phyloP scores from a whole-genome alignment of 1,139 yeast genomes.

The Candida freyschussii region DNA sequence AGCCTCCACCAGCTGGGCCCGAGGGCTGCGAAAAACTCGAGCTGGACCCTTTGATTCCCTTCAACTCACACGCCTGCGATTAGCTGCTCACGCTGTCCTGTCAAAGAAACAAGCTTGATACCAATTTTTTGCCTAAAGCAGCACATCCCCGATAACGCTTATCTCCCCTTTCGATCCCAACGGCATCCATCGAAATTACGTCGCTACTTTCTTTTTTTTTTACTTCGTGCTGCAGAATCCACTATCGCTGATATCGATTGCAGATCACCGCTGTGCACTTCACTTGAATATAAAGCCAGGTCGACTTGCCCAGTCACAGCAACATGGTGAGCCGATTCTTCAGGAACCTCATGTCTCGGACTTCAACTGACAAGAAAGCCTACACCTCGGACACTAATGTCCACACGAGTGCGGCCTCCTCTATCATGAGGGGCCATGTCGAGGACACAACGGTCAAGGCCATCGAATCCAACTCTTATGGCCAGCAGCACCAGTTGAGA shows the following conservation, averaged over 20 bases:
- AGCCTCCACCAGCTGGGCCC: not conserved
- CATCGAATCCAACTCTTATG: slow-evolving; percentile 16
- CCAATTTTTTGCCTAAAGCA: slow-evolving; percentile 2
- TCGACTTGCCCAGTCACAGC: not conserved
- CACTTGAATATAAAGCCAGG: not conserved
- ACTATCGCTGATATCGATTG: too few relatives aligned
- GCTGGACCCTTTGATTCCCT: too few relatives aligned
- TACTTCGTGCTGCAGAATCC: too few relatives aligned
- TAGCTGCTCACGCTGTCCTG: not conserved
- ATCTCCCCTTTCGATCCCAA: not conserved
- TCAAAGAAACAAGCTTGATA: not conserved
- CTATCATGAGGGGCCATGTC: slow-evolving; percentile 10
- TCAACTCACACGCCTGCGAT: too few relatives aligned
- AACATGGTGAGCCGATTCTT: slow-evolving; percentile 5
- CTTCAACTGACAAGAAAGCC: slow-evolving; percentile 9
- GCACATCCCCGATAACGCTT: not conserved
- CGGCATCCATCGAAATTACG: not conserved
- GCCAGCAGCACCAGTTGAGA: slow-evolving; percentile 30
- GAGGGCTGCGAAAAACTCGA: not conserved
- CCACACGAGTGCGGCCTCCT: slow-evolving; percentile 5
- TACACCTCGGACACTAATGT: slow-evolving; percentile 1
- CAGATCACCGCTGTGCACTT: not conserved
- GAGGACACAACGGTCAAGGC: slow-evolving; percentile 11
- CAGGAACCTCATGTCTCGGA: slow-evolving; percentile 8
- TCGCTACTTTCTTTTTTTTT: not conserved